A percentile compares a stretch with the other conserved stretches of the same genome.
phyloP scores from a whole-genome alignment of 176 grass and related monocot genomes.

The Stipa capillata region DNA sequence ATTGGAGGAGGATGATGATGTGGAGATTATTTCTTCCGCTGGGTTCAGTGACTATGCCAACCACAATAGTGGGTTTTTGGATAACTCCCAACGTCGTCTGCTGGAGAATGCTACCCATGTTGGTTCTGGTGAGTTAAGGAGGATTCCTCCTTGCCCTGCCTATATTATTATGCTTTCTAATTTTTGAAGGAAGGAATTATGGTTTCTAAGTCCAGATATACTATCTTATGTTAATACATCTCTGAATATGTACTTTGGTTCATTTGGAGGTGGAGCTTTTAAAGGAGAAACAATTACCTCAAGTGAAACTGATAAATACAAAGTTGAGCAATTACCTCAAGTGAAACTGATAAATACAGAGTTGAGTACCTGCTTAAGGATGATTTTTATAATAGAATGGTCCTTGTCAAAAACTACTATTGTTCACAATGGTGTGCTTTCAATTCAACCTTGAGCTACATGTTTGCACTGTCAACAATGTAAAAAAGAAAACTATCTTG shows the following conservation, averaged over 20 bases:
- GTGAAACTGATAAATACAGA: not conserved
- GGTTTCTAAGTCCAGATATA: too few species aligned
- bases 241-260: not conserved
- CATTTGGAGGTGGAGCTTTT: not conserved
- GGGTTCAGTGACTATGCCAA: not conserved
- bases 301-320: not conserved
- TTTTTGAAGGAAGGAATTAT: too few species aligned
- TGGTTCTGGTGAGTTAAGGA: not conserved
- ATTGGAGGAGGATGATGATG: constrained; percentile 17
- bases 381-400: not conserved
- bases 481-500: not conserved
- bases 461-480: not conserved
- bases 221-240: not conserved
- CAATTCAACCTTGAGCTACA: not conserved
- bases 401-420: too few species aligned
- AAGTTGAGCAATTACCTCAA: not conserved
- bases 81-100: not conserved
- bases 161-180: not conserved
- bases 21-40: constrained; percentile 6
- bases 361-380: not conserved
- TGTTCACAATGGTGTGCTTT: not conserved
- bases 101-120: not conserved
- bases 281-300: not conserved
- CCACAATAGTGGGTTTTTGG: not conserved
- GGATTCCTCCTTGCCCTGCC: not conserved